Evolutionary conservation across 805 yeast genomes (phyloP).

Genomic region (Diddensiella transvaalensis): DNA sequence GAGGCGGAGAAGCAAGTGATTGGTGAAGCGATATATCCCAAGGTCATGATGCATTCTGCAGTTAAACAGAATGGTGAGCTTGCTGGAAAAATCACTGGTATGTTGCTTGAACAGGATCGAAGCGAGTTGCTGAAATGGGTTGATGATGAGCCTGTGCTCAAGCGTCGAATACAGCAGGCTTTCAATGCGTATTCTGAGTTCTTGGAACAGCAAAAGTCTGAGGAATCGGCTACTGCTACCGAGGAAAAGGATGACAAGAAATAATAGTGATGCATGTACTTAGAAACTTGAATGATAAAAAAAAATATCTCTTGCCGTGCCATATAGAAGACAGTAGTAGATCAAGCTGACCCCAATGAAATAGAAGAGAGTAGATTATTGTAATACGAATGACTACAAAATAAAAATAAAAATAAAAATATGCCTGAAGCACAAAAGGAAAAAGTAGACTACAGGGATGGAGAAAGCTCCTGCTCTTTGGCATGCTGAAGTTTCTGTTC

Average conservation of each 20-base stretch:
- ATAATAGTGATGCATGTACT: too few species aligned
- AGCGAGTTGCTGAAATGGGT: conserved; percentile 79
- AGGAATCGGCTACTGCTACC: background rate
- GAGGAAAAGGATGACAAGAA: background rate
- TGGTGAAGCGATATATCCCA: conserved; percentile 91
- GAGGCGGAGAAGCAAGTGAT: conserved; percentile 37
- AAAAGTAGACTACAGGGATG: conserved; percentile 20
- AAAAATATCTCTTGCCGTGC: too few species aligned
- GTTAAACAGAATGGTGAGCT: conserved; percentile 74
- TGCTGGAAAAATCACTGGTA: conserved; percentile 89
- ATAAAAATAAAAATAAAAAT: too few species aligned
- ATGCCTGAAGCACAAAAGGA: too few species aligned
- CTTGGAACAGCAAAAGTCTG: conserved; percentile 37
- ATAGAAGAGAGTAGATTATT: too few species aligned
- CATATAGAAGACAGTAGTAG: too few species aligned
- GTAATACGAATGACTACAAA: too few species aligned
- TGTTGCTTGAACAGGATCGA: conserved; percentile 87
- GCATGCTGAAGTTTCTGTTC: conserved; percentile 51
- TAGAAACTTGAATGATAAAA: too few species aligned
- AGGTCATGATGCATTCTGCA: conserved; percentile 72
- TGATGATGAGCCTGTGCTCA: conserved; percentile 78
- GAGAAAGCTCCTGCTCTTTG: conserved; percentile 16
- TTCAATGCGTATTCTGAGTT: conserved; percentile 84
- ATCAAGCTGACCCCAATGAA: too few species aligned
- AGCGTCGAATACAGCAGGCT: conserved; percentile 85